Percentiles rank a stretch among this genome's conserved stretches.
Conservation (phyloP, 1,284 basidiomycete species). For the Thelephora terrestris region DNA sequence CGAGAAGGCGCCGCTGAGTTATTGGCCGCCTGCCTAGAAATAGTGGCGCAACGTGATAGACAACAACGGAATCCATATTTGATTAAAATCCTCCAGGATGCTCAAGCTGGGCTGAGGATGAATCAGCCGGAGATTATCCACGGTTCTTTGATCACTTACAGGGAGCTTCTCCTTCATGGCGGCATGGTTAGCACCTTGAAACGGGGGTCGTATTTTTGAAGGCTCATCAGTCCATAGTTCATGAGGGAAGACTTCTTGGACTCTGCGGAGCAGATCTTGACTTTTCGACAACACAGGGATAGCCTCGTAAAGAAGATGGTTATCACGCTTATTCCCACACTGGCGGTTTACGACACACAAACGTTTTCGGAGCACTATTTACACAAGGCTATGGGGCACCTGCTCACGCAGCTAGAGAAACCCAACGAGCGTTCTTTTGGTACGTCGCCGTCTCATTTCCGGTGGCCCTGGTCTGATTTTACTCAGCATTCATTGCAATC, state of each 20-base stretch:
- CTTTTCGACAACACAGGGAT: conserved; percentile 84
- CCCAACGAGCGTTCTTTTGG: conserved; percentile 85
- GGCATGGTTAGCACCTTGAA: conserved; percentile 58
- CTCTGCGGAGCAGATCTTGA: conserved; percentile 86
- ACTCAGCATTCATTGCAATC: conserved; percentile 85
- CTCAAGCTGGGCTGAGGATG: conserved; percentile 78
- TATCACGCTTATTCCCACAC: conserved; percentile 86
- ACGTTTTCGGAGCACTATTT: conserved; percentile 86
- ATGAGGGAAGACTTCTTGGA: conserved; percentile 89
- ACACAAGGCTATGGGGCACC: conserved; percentile 86
- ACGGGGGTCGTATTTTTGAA: background rate
- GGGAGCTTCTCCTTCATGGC: conserved; percentile 86
- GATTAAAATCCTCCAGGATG: conserved; percentile 79
- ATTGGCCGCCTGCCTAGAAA: conserved; percentile 82
- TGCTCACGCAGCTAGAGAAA: conserved; percentile 83
- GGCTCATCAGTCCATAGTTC: conserved; percentile 42
- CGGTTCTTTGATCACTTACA: conserved; percentile 87
- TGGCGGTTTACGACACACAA: conserved; percentile 90
- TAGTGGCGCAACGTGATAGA: conserved; percentile 65
- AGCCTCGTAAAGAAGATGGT: conserved; percentile 84
- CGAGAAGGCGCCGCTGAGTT: conserved; percentile 88
- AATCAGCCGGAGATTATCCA: conserved; percentile 82
- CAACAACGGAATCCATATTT: conserved; percentile 61
- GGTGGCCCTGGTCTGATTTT: conserved; percentile 8
- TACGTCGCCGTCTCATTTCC: conserved; percentile 21